Evolutionary conservation across 805 yeast species (phyloP).

Genomic region (Candida quercuum): DNA sequence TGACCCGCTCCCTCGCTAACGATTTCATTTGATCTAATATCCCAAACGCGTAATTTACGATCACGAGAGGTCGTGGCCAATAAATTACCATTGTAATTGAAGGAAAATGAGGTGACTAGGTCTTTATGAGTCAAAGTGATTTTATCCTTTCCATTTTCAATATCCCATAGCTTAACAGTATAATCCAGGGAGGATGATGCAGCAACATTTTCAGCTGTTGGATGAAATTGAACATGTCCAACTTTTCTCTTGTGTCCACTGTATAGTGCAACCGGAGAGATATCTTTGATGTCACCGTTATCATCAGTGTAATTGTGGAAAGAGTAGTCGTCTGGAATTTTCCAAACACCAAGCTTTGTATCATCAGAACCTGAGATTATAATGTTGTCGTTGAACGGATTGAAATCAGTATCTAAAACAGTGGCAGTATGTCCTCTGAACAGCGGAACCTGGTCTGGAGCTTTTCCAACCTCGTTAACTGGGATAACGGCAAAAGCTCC

Average conservation of each 20-base stretch:
- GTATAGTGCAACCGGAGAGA: constrained; percentile 64
- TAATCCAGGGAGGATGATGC: constrained; percentile 91
- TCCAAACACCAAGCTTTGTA: constrained; percentile 80
- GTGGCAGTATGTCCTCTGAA: constrained; percentile 96
- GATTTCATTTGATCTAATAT: constrained; percentile 67
- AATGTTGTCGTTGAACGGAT: constrained; percentile 77
- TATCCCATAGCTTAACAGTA: constrained; percentile 87
- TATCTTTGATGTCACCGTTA: constrained; percentile 58
- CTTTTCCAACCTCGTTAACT: constrained; percentile 76
- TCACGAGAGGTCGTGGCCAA: constrained; percentile 90
- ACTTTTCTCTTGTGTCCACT: constrained; percentile 91
- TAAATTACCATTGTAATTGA: constrained; percentile 83
- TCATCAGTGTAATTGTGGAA: constrained; percentile 53
- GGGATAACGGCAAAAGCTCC: constrained; percentile 98
- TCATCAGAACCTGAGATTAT: constrained; percentile 81
- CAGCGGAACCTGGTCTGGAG: constrained; percentile 88
- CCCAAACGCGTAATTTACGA: constrained; percentile 88
- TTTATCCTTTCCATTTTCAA: constrained; percentile 65
- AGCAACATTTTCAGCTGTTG: constrained; percentile 78
- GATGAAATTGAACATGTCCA: constrained; percentile 87
- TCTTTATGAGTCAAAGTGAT: constrained; percentile 82
- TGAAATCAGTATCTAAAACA: constrained; percentile 92
- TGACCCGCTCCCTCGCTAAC: constrained; percentile 87
- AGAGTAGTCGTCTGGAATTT: constrained; percentile 76
- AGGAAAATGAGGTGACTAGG: constrained; percentile 86